A percentile compares a stretch with the other conserved stretches of the same genome.
Evolutionary conservation across 139 green algal genomes (phyloP).

Genomic region (Closterium sp.): DNA sequence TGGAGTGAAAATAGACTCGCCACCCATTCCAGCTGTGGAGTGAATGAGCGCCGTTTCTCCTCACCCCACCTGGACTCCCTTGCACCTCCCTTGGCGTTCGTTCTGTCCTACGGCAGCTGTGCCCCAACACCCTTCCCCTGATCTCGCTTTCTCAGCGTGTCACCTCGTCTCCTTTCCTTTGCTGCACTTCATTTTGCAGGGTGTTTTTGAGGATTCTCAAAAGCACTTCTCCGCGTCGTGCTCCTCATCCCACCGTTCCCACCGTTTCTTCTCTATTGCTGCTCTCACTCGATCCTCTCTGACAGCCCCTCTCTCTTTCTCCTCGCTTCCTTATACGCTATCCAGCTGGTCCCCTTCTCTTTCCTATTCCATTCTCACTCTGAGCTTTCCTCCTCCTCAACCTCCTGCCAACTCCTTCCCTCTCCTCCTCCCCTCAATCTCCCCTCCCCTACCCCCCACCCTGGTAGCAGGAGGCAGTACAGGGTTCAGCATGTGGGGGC

Average conservation of each 20-base stretch:
- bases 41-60: too few species aligned
- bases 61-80: too few species aligned
- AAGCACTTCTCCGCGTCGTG: not conserved
- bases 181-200: too few species aligned
- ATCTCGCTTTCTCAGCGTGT: not conserved
- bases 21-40: too few species aligned
- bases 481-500: conserved; percentile 14
- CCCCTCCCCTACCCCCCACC: not conserved
- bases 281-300: not conserved
- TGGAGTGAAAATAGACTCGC: too few species aligned
- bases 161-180: not conserved
- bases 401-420: not conserved
- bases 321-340: not conserved
- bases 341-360: not conserved
- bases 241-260: not conserved
- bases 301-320: not conserved
- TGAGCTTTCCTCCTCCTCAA: not conserved
- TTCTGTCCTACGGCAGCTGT: too few species aligned
- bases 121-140: too few species aligned
- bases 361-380: not conserved
- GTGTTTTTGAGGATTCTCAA: too few species aligned
- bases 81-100: too few species aligned
- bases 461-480: not conserved
- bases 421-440: not conserved
- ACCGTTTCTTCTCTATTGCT: not conserved